Evolutionary conservation across 306 rosid species (phyloP), one percentile per base, ranked within the genome.

Genomic region (Casuarina glauca): DNA sequence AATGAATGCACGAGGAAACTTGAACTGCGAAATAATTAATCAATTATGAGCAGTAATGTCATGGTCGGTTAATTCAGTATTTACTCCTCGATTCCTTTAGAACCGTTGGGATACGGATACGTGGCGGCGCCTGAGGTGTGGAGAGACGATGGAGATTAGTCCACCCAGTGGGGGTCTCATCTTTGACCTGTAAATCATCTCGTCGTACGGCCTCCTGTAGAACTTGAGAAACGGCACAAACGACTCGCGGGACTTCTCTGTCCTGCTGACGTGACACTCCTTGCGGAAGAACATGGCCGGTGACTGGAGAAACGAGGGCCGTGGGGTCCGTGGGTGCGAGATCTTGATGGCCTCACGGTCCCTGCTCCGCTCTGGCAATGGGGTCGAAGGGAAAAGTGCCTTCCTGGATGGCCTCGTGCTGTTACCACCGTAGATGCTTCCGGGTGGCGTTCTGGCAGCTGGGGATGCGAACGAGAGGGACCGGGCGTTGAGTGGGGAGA

Each of bases 91-190:
- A 68, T 45, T 26, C n/a, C 4, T 45, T 90, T 76, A 94, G 91
- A 82, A 96, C 82, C 99, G 98, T 81, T 96, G 98, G 0, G 98
- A 95, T 51, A 91, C 81, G 0, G 98, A 95, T 74, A 91, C 86
- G 91, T 95, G 97, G 70, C 96, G 96, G 12, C 97, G 91, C 80
- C 92, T 83, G 9, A 91, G 16, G 12, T 95, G 93, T 0, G 97
- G 97, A 13, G 97, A 89, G 43, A 91, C 98, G 20, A 93, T 93
- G 84, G 99, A 96, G 80, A 95, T 89, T 46, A 95, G 91, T 38
- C 99, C 99, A 3, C 99, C 99, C 0, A 92, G 96, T 72, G 98
- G 98, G 73, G 98, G 97, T 85, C 94, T 66, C 98, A 94, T 94
- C 93, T 94, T 94, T 63, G 98, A 90, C 90, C 98, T 78, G 78